Base-by-base conservation (phyloP, 2,329 filamentous ascomycete species). In the Trichoderma sp. region DNA sequence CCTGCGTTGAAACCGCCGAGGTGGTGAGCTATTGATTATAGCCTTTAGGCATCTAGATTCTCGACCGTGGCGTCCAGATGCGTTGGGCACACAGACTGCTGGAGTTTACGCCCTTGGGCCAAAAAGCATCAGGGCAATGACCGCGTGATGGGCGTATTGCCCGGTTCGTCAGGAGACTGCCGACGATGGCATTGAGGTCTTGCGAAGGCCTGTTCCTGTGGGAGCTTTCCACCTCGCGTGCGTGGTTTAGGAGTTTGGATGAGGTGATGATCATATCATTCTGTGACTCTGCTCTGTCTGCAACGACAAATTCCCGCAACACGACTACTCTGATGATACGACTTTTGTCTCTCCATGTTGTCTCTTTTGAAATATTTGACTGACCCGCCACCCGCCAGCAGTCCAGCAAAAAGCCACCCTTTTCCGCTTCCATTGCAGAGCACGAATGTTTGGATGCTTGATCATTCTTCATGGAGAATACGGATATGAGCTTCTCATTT, bases 21-120 rank as follows among this genome's bases (percentile, higher is more conserved):
- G 24, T 39, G n/a, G 1, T 43, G 61, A 64, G 28, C 52, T 64
- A 64, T 57, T 51, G 51, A n/a, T 30, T 57, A 30, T 64, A 30
- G 52, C 15, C 17, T 64, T 64, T 57, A 64, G 52, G 52, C 61
- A 64, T 64, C 61, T 28, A 57, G 50, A 14, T 51, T 56, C n/a
- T 56, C 19, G n/a, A 64, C 52, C 30, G 39, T 57, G 61, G 52
- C 43, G 44, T 55, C 41, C 50, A 21, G 3, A 15, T 12, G 50
- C n/a, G 39, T 50, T 39, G 10, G 60, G 34, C 12, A 39, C 28
- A 24, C 14, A 54, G 41, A 24, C 39, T 30, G 52, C 39, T 19
- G n/a, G 41, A 34, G 15, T 43, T 24, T 24, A 47, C 54, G 19
- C 41, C 41, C 57, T 54, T 26, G 28, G 17, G 26, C 28, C 28